These are phyloP conservation scores for Neopestalotiopsis sp. DNA, from an alignment of 2,329 filamentous ascomycete species.

Conservation along the genomic window DNA sequence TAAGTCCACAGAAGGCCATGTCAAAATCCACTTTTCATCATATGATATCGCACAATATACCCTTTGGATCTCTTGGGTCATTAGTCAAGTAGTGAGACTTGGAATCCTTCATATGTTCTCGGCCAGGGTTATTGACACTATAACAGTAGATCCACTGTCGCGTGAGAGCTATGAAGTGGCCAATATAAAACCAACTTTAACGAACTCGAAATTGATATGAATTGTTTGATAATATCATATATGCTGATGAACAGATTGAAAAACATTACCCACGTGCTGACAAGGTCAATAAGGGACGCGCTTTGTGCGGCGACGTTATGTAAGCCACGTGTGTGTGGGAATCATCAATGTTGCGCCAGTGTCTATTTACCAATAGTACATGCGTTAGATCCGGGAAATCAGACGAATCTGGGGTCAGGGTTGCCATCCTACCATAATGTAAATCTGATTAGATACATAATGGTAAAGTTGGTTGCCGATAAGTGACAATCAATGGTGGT, in stretches of 20 bases:
- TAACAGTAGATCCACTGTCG: too few relatives aligned
- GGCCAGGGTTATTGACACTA: neutral
- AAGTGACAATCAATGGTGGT: neutral
- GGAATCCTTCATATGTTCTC: neutral
- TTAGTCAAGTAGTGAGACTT: neutral
- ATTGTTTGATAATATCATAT: too few relatives aligned
- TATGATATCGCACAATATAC: conserved; percentile 3
- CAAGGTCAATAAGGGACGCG: neutral
- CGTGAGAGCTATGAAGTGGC: neutral
- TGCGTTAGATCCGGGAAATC: neutral
- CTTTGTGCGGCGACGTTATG: neutral
- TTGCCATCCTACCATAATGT: neutral
- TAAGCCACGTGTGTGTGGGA: neutral
- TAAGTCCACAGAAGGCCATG: neutral
- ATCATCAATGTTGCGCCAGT: neutral
- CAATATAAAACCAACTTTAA: too few relatives aligned
- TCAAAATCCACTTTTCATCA: neutral
- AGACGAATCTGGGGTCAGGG: neutral
- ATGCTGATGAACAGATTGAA: neutral
- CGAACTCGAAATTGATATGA: too few relatives aligned
- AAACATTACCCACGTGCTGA: neutral
- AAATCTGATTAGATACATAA: neutral
- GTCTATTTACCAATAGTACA: neutral
- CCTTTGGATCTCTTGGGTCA: neutral
- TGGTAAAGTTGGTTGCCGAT: neutral